These are phyloP conservation scores for Pisolithus microcarpus DNA, from an alignment of 768 basidiomycete genomes.

Conservation along the genomic window DNA sequence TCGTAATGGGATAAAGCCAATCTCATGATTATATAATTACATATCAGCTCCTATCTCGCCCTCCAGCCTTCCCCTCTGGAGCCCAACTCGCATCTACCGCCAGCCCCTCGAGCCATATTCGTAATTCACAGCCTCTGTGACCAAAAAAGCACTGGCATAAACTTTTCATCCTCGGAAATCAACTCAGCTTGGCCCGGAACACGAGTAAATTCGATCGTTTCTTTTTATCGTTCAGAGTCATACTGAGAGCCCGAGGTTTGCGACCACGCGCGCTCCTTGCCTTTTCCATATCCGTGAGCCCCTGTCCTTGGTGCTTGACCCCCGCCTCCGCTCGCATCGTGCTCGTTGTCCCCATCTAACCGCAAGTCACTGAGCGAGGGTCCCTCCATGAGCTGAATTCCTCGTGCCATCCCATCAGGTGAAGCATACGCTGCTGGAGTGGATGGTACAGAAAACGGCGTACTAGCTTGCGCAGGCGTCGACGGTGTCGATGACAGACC, in stretches of 20 bases:
- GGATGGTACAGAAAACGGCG: constrained; percentile 23
- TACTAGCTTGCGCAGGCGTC: constrained; percentile 21
- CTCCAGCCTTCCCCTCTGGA: no score
- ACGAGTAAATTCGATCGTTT: no score
- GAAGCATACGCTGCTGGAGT: constrained; percentile 22
- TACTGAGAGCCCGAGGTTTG: not conserved
- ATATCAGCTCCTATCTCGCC: no score
- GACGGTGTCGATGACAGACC: constrained; percentile 25
- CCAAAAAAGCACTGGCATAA: no score
- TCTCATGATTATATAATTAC: no score
- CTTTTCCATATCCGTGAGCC: not conserved
- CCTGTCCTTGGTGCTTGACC: constrained; percentile 16
- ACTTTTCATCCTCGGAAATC: no score
- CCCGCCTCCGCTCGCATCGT: constrained; percentile 7
- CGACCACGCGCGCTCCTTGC: constrained; percentile 1
- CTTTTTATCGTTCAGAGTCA: not conserved
- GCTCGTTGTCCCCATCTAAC: constrained; percentile 15
- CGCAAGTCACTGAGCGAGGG: constrained; percentile 26
- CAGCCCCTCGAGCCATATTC: no score
- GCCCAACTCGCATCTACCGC: no score
- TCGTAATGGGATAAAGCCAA: no score
- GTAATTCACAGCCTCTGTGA: no score
- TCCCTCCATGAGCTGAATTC: constrained; percentile 19
- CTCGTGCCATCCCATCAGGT: constrained; percentile 21
- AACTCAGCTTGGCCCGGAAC: no score